Base-by-base conservation (phyloP, 495 filamentous ascomycete genomes). In the Lophiostoma macrostomum region DNA sequence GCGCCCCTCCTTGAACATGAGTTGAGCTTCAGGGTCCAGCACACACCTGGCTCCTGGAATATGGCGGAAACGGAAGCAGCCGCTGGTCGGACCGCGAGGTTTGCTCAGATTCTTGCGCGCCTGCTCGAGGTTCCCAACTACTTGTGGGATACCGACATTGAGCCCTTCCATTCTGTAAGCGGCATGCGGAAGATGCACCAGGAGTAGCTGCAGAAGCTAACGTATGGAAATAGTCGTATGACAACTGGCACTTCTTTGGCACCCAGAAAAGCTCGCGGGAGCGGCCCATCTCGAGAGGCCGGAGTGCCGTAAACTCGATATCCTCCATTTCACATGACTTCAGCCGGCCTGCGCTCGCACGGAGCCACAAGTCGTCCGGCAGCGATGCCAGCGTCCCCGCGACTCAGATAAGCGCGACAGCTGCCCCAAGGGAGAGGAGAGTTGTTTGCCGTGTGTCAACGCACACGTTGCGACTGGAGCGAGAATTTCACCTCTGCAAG, bases 401-500 rank as follows among this genome's bases (percentile, higher is more conserved):
- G n/a, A 36, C 3, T 25, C 19, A 30, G 8, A 27, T 48, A 13
- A 32, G 27, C 10, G 23, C 14, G 4, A 3, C 24, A 19, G 53
- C 56, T 14, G 19, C 42, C 14, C 57, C 57, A 1, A 23, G 30
- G 28, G 45, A 52, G 23, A 22, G 53, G 7, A 70, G 71, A 3
- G 82, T 96, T 12, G 71, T 94, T 23, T 90, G 88, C 35, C 78
- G 87, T 8, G 75, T 95, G 24, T 95, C 90, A 0, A 83, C 78
- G 46, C 88, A 95, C 68, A 74, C 80, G 11, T 75, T 95, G 35
- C 79, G 89, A 16, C 77, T 95, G 39, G 90, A 96, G 70, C 79
- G 90, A 42, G 84, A 89, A 63, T 94, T 84, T 64, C 86, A 93
- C 58, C 85, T 91, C 60, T 76, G 80, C 50, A 85, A 83, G 68